A percentile compares a stretch with the other conserved stretches of the same genome.
Evolutionary conservation across 2,329 filamentous ascomycete species (phyloP).

Genomic region (Aspergillus intermedius): DNA sequence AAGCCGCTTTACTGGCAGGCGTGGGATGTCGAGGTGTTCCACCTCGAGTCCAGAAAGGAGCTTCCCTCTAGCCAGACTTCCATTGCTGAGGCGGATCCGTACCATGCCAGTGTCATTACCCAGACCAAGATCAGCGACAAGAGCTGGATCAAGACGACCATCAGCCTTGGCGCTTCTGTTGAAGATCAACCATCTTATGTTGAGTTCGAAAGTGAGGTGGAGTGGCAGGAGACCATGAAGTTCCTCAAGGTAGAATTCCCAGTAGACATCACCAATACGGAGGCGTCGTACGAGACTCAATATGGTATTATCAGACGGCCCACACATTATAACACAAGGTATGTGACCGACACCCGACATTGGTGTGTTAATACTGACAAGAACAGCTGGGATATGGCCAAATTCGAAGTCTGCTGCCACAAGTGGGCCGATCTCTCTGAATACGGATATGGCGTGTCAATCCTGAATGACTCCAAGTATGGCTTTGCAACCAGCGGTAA

Average conservation of each 20-base stretch:
- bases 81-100: constrained; percentile 64
- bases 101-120: constrained; percentile 75
- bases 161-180: constrained; percentile 67
- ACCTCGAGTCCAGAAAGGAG: constrained; percentile 78
- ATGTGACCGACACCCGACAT: constrained; percentile 20
- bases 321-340: constrained; percentile 93
- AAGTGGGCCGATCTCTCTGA: constrained; percentile 90
- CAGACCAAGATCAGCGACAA: constrained; percentile 80
- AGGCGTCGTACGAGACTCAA: constrained; percentile 92
- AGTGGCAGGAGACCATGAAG: constrained; percentile 95
- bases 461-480: constrained; percentile 93
- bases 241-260: constrained; percentile 99
- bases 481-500: constrained; percentile 87
- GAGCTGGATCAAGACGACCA: constrained; percentile 79
- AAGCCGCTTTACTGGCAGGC: constrained; percentile 97
- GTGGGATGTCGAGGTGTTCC: constrained; percentile 97
- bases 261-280: constrained; percentile 80
- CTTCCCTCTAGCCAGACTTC: constrained; percentile 61
- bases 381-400: constrained; percentile 83
- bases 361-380: constrained; percentile 15
- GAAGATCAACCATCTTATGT: constrained; percentile 62
- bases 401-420: constrained; percentile 94
- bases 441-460: constrained; percentile 79
- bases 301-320: constrained; percentile 83
- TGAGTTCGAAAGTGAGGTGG: constrained; percentile 77